Evolutionary conservation across 83 land plant species (phyloP), one percentile per base, ranked within the genome.

Genomic region (Thuja plicata): DNA sequence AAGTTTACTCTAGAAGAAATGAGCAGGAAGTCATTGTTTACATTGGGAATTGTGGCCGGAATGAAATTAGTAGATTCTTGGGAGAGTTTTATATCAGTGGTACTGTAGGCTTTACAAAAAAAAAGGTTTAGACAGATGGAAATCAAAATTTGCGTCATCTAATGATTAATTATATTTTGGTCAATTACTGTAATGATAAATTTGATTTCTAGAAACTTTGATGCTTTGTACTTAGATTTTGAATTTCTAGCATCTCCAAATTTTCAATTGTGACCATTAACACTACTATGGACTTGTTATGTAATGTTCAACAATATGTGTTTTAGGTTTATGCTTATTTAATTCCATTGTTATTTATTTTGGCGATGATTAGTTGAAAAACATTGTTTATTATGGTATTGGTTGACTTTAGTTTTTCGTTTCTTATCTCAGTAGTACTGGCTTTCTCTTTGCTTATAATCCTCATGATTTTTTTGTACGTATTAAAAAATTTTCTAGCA

Each of bases 401-500:
- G 40, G 8, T 82, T 82, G 24, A 43, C 24, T 45, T 82, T 9
- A 9, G 34, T 2, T 19, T 41, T 27, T 3, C 48, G 45, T 82
- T 45, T 82, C 45, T 82, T 8, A 27, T 79, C 83, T 40, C 52
- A 82, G 85, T 30, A 82, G 19, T 45, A 82, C 30, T 45, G 52
- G 52, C 37, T 86, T 55, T 86, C 43, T 55, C 12, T 86, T 40
- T 87, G 10, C 35, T 87, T 16, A 76, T 87, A 38, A 40, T 50
- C 6, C 0, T 55, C 5, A 5, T 55, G 74, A n/a, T 6, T 76
- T 62, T n/a, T 55, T 86, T 88, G 77, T 91, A 93, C 94, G 60
- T 93, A 10, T 48, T 90, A 48, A 83, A 88, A 79, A 77, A 88
- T 85, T 88, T 93, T 57, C 89, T 92, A 27, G 88, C 87, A 78